These are phyloP conservation scores for Diplodia sapinea DNA, from an alignment of 2,329 filamentous ascomycete species.

Conservation along the genomic window DNA sequence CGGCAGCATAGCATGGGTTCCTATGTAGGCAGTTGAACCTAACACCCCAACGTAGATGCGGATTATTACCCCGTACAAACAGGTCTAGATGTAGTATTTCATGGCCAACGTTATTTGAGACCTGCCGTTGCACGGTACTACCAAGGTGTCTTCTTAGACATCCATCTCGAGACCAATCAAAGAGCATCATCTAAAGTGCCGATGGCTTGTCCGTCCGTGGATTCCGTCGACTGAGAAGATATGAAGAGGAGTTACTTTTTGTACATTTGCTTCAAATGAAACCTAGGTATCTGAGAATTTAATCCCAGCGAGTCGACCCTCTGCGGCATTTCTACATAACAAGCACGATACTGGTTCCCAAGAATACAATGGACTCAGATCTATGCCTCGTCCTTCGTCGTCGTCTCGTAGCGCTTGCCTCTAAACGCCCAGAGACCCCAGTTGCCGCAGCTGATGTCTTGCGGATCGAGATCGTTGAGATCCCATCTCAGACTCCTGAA, in stretches of 20 bases:
- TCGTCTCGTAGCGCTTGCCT: constrained; percentile 88
- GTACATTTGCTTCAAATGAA: background rate
- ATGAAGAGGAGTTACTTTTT: background rate
- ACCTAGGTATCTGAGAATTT: background rate
- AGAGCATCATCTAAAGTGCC: no score
- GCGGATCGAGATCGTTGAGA: constrained; percentile 91
- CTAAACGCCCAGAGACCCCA: constrained; percentile 98
- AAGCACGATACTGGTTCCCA: background rate
- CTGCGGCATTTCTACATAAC: background rate
- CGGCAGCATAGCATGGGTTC: no score
- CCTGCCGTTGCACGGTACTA: no score
- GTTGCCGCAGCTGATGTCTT: constrained; percentile 93
- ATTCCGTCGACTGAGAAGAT: no score
- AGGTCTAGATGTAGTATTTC: no score
- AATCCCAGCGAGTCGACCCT: background rate
- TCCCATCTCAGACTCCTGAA: constrained; percentile 97
- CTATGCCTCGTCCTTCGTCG: constrained; percentile 54
- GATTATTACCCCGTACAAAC: no score
- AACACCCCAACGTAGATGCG: no score
- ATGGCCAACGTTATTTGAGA: no score
- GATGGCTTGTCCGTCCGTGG: no score
- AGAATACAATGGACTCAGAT: background rate
- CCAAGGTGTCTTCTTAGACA: no score
- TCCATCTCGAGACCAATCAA: no score
- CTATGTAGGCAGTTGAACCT: no score